These are phyloP conservation scores for Trichoderma asperelloides DNA, from an alignment of 495 filamentous ascomycete species.

Conservation along the genomic window DNA sequence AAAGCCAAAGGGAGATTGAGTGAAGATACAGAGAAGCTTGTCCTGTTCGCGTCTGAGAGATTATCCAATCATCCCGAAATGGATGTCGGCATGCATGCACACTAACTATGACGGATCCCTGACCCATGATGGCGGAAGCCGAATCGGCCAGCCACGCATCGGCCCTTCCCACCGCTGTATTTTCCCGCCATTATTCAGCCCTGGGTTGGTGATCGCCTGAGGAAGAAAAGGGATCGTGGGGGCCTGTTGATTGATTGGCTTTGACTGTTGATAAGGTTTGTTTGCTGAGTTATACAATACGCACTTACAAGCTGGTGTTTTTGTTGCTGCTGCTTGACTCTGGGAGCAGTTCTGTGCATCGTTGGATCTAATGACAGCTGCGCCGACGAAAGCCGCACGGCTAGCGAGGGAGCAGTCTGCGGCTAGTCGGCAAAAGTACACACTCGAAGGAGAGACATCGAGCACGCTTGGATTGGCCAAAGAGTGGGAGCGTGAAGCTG, in stretches of 20 bases:
- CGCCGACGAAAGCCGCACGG: conserved; percentile 1
- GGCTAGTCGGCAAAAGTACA: not conserved
- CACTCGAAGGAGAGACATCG: not conserved
- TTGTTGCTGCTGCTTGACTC: not conserved
- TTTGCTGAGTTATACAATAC: too few species aligned
- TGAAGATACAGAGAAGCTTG: too few species aligned
- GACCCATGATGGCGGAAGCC: not conserved
- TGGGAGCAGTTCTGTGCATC: not conserved
- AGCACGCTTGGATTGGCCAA: not conserved
- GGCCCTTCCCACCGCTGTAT: not conserved
- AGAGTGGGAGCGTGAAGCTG: not conserved
- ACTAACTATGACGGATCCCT: not conserved
- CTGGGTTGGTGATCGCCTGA: too few species aligned
- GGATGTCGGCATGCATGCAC: not conserved
- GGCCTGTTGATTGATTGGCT: not conserved
- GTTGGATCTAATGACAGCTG: not conserved
- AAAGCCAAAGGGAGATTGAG: too few species aligned
- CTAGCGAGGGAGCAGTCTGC: not conserved
- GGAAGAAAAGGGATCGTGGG: too few species aligned
- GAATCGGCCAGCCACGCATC: not conserved
- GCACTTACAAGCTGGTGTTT: not conserved
- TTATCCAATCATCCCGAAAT: too few species aligned
- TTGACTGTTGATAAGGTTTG: not conserved
- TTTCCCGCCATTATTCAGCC: not conserved
- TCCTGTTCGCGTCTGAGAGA: too few species aligned